Conservation (phyloP, 2,329 filamentous ascomycete genomes). For the Trichothecium roseum region DNA sequence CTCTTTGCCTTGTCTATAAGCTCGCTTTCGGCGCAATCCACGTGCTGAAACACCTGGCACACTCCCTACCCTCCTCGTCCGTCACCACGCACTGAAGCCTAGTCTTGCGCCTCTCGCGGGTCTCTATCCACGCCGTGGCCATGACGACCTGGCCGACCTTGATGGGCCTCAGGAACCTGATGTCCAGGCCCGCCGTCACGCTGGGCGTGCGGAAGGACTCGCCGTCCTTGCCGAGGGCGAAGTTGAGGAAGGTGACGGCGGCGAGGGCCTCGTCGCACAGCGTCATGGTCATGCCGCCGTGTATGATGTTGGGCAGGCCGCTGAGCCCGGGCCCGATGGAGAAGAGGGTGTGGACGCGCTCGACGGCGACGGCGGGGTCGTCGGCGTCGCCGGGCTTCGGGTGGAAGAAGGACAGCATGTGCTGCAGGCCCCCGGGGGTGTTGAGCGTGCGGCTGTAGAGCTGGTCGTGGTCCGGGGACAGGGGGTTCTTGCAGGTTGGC, state of each 20-base stretch:
- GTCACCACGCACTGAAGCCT: slow-evolving; percentile 17
- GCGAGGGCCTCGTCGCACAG: slow-evolving; percentile 27
- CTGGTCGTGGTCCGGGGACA: slow-evolving; percentile 17
- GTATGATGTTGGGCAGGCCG: slow-evolving; percentile 20
- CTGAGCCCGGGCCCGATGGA: slow-evolving; percentile 21
- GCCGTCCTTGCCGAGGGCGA: slow-evolving; percentile 18
- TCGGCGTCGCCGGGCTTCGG: background rate
- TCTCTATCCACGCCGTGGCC: slow-evolving; percentile 19
- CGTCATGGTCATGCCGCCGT: slow-evolving; percentile 24
- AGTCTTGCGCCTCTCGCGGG: slow-evolving; percentile 22
- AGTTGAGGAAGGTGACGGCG: slow-evolving; percentile 23
- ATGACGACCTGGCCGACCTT: slow-evolving; percentile 17
- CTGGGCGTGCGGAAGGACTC: slow-evolving; percentile 15
- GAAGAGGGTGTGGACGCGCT: slow-evolving; percentile 18
- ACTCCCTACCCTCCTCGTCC: slow-evolving; percentile 15
- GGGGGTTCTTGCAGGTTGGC: slow-evolving; percentile 20
- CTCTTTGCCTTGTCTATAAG: slow-evolving; percentile 9
- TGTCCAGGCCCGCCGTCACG: slow-evolving; percentile 23
- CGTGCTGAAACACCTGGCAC: slow-evolving; percentile 18
- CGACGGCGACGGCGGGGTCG: slow-evolving; percentile 12
- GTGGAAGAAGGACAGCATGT: slow-evolving; percentile 23
- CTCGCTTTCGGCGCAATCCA: slow-evolving; percentile 22
- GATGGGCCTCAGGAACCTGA: slow-evolving; percentile 22
- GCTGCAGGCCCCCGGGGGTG: slow-evolving; percentile 13
- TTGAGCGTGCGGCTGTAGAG: slow-evolving; percentile 22